These are phyloP conservation scores for Buxus sempervirens DNA, from an alignment of 164 flowering plant species.

Conservation along the genomic window DNA sequence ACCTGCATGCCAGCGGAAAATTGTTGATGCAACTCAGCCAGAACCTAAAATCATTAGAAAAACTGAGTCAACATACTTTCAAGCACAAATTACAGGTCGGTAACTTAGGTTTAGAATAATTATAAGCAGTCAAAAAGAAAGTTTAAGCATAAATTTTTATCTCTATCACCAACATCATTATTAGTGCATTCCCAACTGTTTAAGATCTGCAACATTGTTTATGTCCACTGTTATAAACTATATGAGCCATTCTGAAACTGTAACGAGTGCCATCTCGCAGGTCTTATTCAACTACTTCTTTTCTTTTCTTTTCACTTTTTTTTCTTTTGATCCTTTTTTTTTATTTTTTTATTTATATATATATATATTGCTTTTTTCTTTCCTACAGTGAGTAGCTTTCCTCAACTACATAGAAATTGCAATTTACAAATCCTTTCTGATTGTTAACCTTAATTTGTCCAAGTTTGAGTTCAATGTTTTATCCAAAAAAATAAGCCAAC, in stretches of 20 bases:
- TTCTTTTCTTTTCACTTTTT: no score
- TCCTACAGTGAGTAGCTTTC: no score
- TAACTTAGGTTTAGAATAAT: background rate
- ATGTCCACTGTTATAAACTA: background rate
- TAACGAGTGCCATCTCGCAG: no score
- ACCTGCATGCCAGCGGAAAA: slow-evolving; percentile 91
- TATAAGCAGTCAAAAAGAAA: background rate
- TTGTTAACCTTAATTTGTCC: background rate
- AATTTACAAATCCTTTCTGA: background rate
- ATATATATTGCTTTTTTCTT: no score
- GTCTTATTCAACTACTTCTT: no score
- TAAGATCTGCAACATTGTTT: background rate
- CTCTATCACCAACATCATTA: background rate
- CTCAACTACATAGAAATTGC: no score
- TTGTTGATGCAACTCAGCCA: slow-evolving; percentile 47
- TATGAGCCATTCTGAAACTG: background rate
- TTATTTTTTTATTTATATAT: no score
- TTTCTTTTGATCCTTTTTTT: no score
- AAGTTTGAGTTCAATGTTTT: background rate
- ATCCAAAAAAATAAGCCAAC: no score
- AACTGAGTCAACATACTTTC: background rate
- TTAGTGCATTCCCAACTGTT: background rate
- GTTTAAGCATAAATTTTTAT: background rate
- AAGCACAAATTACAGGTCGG: background rate
- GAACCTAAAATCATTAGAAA: slow-evolving; percentile 34